Evolutionary conservation across 768 basidiomycete genomes (phyloP), one percentile per base, ranked within the genome.

Genomic region (Serendipita sp.): DNA sequence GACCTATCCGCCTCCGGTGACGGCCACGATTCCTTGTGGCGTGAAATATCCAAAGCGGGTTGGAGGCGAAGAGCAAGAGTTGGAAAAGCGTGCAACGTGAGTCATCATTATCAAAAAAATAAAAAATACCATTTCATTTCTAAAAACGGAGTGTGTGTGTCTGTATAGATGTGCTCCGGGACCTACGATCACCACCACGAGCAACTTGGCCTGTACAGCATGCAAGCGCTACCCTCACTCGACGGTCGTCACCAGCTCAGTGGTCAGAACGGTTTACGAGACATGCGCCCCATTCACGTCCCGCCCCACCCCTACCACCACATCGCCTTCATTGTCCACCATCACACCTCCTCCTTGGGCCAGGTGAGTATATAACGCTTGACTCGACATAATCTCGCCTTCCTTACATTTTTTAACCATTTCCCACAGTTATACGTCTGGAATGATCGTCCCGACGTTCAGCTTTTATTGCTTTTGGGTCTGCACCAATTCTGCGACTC

Each of bases 31-130:
- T 9, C 53, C 53, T 28, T 58, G 53, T 24, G 31, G 31, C 28
- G 24, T 26, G 4, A 58, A 33, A 24, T 58, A 28, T 58, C 24
- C 9, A 26, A 58, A 58, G 30, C 20, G 53, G 7, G 9, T 28
- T 48, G 45, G 11, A 20, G 42, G 26, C 17, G 53, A 58, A 7
- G 53, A 58, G n/a, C 24, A 3, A 9, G 53, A 58, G 3, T 31
- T 58, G 24, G 53, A 58, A 33, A 58, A 58, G 31, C 53, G 53
- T n/a, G 17, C 17, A 24, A 58, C 53, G 53, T 58, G n/a, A 58
- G 53, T 48, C n/a, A 48, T n/a, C 45, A 28, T 28, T n/a, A n/a
- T n/a, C n/a, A n/a, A n/a, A n/a, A n/a, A n/a, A n/a, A n/a, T n/a
- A n/a, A n/a, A n/a, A n/a, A n/a, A n/a, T n/a, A n/a, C n/a, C n/a